Evolutionary conservation across 306 rosid species (phyloP), one percentile per base, ranked within the genome.

Genomic region (Pterocarpus santalinus): DNA sequence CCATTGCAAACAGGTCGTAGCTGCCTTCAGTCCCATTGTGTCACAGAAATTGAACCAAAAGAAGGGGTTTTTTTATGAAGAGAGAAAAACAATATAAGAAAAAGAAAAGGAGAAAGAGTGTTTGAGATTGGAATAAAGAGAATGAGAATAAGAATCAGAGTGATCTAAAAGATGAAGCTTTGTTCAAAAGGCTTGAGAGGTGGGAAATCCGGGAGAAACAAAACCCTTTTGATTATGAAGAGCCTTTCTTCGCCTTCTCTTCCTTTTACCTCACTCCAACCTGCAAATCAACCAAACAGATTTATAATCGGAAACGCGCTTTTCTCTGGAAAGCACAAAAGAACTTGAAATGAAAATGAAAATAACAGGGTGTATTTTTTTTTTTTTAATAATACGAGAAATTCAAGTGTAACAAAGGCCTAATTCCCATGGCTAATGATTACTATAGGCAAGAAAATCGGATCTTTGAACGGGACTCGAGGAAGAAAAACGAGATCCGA

Each of bases 1-100:
- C 94, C 86, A 89, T 38, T 90, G 94, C 70, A 91, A 80, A 84
- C 89, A 89, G 38, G 92, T 57, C 33, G 91, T 34, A 46, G 89
- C 89, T 15, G 90, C 86, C 69, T 91, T 85, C 65, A 87, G 82
- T 65, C 36, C 97, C 98, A 30, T 14, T 10, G 33, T n/a, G 9
- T 35, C 30, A 10, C 61, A n/a, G 17, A 55, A 17, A 15, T 55
- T 16, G 17, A 55, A 4, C 17, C 5, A 49, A 13, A 49, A 49
- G 12, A 47, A 47, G 3, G 15, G 1, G 15, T 16, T 12, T 0
- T 13, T 51, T 51, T 51, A 51, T n/a, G 13, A 15, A 57, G 3
- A 2, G 22, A 10, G 10, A 41, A 65, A 39, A 22, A 11, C 2
- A 16, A 0, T 3, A 53, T n/a, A n/a, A n/a, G 14, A 30, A 7